Evolutionary conservation across 1,139 yeast genomes (phyloP).

Genomic region (Dujonia santamariae): DNA sequence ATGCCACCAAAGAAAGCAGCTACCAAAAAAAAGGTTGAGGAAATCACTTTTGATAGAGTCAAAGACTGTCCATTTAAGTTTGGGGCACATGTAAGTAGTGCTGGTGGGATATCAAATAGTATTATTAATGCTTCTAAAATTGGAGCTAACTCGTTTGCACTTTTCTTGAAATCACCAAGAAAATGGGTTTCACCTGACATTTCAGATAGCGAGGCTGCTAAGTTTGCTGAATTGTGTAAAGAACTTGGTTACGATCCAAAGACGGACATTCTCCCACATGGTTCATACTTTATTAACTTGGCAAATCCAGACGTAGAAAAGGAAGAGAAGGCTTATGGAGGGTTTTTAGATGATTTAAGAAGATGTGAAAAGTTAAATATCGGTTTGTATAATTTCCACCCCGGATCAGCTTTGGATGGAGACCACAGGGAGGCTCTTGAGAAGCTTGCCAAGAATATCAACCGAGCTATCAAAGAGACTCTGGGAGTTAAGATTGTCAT

Average conservation of each 20-base stretch:
- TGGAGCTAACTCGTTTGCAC: constrained; percentile 85
- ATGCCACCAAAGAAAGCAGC: constrained; percentile 3
- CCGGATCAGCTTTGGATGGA: constrained; percentile 83
- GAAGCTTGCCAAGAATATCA: constrained; percentile 73
- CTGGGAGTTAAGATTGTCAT: constrained; percentile 79
- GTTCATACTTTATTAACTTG: constrained; percentile 86
- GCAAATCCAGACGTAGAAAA: constrained; percentile 88
- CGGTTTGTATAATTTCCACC: constrained; percentile 90
- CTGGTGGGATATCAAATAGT: constrained; percentile 76
- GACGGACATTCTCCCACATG: constrained; percentile 87
- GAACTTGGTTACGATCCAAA: constrained; percentile 57
- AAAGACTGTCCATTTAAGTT: constrained; percentile 41
- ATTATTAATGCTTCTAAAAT: constrained; percentile 71
- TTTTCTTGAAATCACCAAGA: constrained; percentile 86
- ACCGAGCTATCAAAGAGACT: constrained; percentile 72
- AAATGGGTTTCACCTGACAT: constrained; percentile 86
- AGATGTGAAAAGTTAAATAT: constrained; percentile 84
- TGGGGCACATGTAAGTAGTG: constrained; percentile 78
- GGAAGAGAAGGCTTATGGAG: constrained; percentile 68
- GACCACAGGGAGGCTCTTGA: constrained; percentile 63
- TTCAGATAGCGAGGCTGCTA: constrained; percentile 66
- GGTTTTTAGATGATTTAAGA: constrained; percentile 82
- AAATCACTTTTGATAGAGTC: constrained; percentile 2
- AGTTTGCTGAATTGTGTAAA: constrained; percentile 66
- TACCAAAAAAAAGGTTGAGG: constrained; percentile 2